Percentiles rank a stretch among this genome's conserved stretches.
These are phyloP conservation scores for Pseudopithomyces chartarum DNA, from an alignment of 2,329 filamentous ascomycete genomes.

Conservation along the genomic window DNA sequence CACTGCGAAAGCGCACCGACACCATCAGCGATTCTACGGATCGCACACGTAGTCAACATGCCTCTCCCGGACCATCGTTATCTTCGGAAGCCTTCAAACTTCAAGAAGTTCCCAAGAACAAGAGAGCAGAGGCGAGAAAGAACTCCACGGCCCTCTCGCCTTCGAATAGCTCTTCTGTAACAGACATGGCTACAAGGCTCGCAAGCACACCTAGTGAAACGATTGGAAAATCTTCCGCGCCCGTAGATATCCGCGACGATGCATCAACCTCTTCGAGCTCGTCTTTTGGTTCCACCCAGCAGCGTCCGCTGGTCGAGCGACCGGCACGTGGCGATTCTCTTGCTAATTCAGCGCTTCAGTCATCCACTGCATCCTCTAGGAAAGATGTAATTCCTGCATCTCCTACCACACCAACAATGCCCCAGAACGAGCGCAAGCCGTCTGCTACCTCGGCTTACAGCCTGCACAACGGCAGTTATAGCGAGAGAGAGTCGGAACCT, in stretches of 20 bases:
- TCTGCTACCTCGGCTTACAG: conserved; percentile 37
- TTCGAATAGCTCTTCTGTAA: conserved; percentile 47
- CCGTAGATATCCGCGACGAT: conserved; percentile 38
- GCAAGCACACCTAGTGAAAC: conserved; percentile 40
- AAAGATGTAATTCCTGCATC: conserved; percentile 62
- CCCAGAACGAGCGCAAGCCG: conserved; percentile 46
- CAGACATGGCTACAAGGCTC: conserved; percentile 43
- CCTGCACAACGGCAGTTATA: conserved; percentile 48
- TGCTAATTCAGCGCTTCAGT: conserved; percentile 47
- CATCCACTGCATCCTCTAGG: conserved; percentile 53
- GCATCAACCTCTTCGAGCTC: conserved; percentile 41
- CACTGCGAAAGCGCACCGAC: conserved; percentile 55
- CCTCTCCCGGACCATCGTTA: conserved; percentile 39
- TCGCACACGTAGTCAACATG: conserved; percentile 50
- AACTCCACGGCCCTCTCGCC: conserved; percentile 52
- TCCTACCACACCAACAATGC: conserved; percentile 48
- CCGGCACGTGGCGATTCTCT: conserved; percentile 67
- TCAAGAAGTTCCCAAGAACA: conserved; percentile 77
- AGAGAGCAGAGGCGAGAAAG: conserved; percentile 55
- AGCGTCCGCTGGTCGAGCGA: conserved; percentile 39
- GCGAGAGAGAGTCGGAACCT: conserved; percentile 48
- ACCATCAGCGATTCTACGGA: conserved; percentile 50
- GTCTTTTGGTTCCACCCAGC: conserved; percentile 46
- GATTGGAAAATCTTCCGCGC: conserved; percentile 44
- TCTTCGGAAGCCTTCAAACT: conserved; percentile 66